Evolutionary conservation across 495 filamentous ascomycete species (phyloP).

Genomic region (Chaetomium cochliodes): DNA sequence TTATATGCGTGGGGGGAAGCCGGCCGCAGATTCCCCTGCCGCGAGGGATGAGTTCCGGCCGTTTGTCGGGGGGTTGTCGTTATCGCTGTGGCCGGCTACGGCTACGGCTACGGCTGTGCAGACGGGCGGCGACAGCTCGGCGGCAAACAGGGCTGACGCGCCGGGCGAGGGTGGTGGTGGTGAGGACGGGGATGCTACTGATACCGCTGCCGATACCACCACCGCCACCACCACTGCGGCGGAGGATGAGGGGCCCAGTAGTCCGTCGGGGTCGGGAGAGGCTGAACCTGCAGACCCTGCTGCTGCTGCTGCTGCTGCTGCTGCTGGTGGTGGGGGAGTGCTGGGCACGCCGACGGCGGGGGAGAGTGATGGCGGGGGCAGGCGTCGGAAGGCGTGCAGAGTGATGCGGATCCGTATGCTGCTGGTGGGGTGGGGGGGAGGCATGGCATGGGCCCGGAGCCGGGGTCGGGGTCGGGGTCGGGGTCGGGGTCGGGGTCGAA

Average conservation of each 20-base stretch:
- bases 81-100: not conserved
- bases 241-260: not conserved
- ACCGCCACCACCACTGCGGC: not conserved
- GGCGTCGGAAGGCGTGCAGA: slow-evolving; percentile 14
- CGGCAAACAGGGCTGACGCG: too few relatives aligned
- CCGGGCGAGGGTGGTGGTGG: not conserved
- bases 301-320: too few relatives aligned
- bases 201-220: too few relatives aligned
- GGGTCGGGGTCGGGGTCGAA: not conserved
- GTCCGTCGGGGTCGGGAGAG: too few relatives aligned
- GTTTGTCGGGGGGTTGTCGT: not conserved
- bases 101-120: too few relatives aligned
- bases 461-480: not conserved
- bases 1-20: slow-evolving; percentile 26
- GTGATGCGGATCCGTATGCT: slow-evolving; percentile 14
- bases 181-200: not conserved
- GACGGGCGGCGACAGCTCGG: too few relatives aligned
- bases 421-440: not conserved
- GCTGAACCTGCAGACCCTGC: too few relatives aligned
- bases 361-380: not conserved
- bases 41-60: not conserved
- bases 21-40: slow-evolving; percentile 16
- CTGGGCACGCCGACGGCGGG: slow-evolving; percentile 1
- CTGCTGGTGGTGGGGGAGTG: slow-evolving; percentile 10
- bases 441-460: not conserved